Evolutionary conservation across 768 basidiomycete species (phyloP).

Genomic region (Psilocybe azurescens): DNA sequence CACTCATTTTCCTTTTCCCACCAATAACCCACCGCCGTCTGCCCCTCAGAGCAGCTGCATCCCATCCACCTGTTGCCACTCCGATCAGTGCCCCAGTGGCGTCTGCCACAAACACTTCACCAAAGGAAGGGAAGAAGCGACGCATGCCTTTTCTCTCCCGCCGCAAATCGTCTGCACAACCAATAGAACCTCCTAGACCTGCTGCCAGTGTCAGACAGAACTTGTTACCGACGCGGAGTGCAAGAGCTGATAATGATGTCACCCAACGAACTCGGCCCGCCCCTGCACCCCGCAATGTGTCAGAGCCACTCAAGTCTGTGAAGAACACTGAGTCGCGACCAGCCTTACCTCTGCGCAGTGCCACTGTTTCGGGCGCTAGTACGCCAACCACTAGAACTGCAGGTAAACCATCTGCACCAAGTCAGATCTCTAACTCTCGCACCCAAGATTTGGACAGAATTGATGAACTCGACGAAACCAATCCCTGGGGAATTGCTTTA

Average conservation of each 20-base stretch:
- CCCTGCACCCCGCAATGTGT: conserved; percentile 17
- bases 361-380: conserved; percentile 25
- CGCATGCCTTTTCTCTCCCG: conserved; percentile 31
- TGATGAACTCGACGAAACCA: conserved; percentile 80
- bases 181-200: background rate
- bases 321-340: conserved; percentile 23
- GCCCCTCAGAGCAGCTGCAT: conserved; percentile 5
- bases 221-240: background rate
- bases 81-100: background rate
- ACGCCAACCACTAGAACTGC: conserved; percentile 17
- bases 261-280: conserved; percentile 19
- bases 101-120: conserved; percentile 5
- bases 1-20: conserved; percentile 26
- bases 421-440: conserved; percentile 13
- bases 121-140: conserved; percentile 19
- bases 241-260: conserved; percentile 18
- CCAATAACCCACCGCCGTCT: background rate
- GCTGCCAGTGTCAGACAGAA: conserved; percentile 5
- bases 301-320: conserved; percentile 18
- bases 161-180: conserved; percentile 24
- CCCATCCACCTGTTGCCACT: conserved; percentile 7
- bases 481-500: conserved; percentile 64
- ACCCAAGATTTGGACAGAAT: conserved; percentile 63
- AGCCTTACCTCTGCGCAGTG: conserved; percentile 25
- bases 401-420: conserved; percentile 9